Evolutionary conservation across 352 stramenopile genomes (phyloP).

Genomic region (Phytophthora idaei): DNA sequence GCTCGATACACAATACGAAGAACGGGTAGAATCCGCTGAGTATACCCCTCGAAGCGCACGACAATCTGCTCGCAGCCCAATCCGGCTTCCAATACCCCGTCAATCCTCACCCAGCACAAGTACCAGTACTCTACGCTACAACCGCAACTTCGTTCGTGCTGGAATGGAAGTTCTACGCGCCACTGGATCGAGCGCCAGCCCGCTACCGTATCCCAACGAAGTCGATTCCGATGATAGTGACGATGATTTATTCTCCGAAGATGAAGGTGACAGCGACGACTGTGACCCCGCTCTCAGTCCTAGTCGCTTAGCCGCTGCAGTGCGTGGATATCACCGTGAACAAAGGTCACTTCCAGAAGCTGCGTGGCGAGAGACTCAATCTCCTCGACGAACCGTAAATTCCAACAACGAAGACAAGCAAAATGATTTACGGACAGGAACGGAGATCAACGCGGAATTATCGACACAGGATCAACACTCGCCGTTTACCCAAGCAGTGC

Average conservation of each 20-base stretch:
- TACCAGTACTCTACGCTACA: conserved; percentile 39
- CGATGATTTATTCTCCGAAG: conserved; percentile 11
- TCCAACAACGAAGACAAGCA: conserved; percentile 33
- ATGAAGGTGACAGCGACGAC: conserved; percentile 17
- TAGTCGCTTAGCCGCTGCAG: conserved; percentile 24
- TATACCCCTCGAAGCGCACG: conserved; percentile 2
- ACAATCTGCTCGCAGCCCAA: background rate
- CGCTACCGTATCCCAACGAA: conserved; percentile 21
- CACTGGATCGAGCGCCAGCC: conserved; percentile 18
- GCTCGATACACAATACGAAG: conserved; percentile 36
- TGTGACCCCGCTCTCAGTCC: conserved; percentile 10
- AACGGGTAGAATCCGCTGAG: conserved; percentile 29
- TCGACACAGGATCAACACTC: conserved; percentile 35
- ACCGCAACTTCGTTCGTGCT: conserved; percentile 58
- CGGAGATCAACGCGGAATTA: conserved; percentile 23
- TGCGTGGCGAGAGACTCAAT: background rate
- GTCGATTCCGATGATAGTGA: conserved; percentile 12
- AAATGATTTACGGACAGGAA: conserved; percentile 32
- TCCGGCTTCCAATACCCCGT: conserved; percentile 1
- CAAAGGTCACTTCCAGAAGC: conserved; percentile 9
- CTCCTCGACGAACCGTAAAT: conserved; percentile 4
- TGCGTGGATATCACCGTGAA: conserved; percentile 31
- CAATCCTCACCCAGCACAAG: conserved; percentile 7
- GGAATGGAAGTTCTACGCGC: conserved; percentile 68
- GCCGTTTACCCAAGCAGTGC: conserved; percentile 55